Base-by-base conservation (phyloP, 495 filamentous ascomycete genomes). In the Tuber umbilicatum region DNA sequence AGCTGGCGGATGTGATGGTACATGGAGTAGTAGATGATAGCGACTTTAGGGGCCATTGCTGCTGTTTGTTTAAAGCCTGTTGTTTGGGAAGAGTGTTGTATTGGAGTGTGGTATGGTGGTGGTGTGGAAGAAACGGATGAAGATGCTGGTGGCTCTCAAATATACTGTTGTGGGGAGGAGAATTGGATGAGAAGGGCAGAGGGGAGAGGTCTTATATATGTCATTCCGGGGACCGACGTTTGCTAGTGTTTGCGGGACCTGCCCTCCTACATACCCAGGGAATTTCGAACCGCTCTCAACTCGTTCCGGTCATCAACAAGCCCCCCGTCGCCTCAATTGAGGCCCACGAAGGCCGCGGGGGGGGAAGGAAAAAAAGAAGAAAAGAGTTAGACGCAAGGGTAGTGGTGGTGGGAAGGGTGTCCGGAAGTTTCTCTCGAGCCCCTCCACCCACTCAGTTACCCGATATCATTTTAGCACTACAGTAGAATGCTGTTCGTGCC, bases 11-110 rank as follows among this genome's bases (percentile, higher is more conserved):
- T 92, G 85, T 98, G 94, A 84, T 95, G 94, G 85, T 96, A 99
- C 87, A 93, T 92, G 78, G 94, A 97, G 86, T 98, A 99, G 81
- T 88, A 94, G 84, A 97, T 88, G 83, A 97, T 96, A 75, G 94
- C 94, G 81, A 97, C 87, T 86, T 93, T 94, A 84, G 93, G 93
- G 86, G 93, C 93, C 93, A 96, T 97, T 81, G 76, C 88, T 43
- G 70, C 68, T 71, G 60, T 70, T 78, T 60, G 60, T 74, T 75
- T 71, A n/a, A 64, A 47, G 39, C 37, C 39, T 75, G 43, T 42
- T 75, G 70, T 69, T 60, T 55, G 67, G 41, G 4, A 75, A 73
- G 73, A 23, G 71, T 64, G 64, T 55, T 42, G 67, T 75, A 68
- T 39, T 69, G 47, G 23, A 3, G 47, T 45, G 71, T 50, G 23